Evolutionary conservation across 208 protist species (phyloP).

Genomic region (Phytomonas sp.): DNA sequence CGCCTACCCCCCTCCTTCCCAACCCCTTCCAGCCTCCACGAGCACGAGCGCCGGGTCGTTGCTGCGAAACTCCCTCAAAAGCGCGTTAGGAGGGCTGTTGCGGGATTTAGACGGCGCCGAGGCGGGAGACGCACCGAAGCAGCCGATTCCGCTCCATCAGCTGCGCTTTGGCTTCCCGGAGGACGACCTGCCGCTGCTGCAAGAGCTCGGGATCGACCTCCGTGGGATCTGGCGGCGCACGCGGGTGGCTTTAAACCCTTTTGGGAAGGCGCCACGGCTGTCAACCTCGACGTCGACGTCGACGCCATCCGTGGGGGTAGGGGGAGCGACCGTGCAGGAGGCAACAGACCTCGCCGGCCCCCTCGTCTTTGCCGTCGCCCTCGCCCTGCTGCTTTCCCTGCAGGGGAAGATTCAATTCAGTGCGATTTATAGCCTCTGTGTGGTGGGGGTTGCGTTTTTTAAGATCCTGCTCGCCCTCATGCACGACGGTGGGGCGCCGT

Average conservation of each 20-base stretch:
- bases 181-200: slow-evolving; percentile 74
- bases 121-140: background rate
- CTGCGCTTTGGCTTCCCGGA: slow-evolving; percentile 70
- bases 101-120: background rate
- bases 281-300: background rate
- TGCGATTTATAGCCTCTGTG: slow-evolving; percentile 69
- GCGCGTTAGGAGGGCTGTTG: no score
- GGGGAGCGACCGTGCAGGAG: no score
- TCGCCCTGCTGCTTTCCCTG: slow-evolving; percentile 63
- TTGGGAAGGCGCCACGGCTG: slow-evolving; percentile 22
- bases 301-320: slow-evolving; percentile 5
- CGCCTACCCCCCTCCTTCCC: no score
- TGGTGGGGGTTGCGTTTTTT: slow-evolving; percentile 58
- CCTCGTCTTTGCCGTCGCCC: slow-evolving; percentile 54
- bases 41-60: no score
- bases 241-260: slow-evolving; percentile 62
- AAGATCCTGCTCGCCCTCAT: slow-evolving; percentile 74
- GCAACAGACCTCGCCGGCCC: slow-evolving; percentile 75
- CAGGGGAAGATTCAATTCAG: slow-evolving; percentile 78
- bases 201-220: slow-evolving; percentile 72
- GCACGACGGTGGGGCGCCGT: slow-evolving; percentile 34
- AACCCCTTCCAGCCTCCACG: no score
- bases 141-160: slow-evolving; percentile 37
- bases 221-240: slow-evolving; percentile 48
- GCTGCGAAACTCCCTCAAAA: no score